Evolutionary conservation across 1,284 basidiomycete species (phyloP).

Genomic region (Ustilago lituana): DNA sequence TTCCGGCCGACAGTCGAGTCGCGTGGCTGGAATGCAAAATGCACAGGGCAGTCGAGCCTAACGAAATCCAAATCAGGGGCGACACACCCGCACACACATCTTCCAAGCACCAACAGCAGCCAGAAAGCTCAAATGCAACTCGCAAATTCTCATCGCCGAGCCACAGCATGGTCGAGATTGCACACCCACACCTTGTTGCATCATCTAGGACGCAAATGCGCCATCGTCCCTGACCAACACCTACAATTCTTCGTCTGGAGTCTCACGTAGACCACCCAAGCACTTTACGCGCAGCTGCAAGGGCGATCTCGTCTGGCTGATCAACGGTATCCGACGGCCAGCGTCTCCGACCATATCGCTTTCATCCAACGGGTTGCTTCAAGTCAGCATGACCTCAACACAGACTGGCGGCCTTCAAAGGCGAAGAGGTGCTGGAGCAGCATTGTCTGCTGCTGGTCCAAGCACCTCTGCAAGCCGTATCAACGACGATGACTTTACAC

Average conservation of each 20-base stretch:
- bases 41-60: constrained; percentile 20
- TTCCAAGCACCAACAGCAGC: constrained; percentile 3
- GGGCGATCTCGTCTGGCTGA: background rate
- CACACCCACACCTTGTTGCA: background rate
- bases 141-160: background rate
- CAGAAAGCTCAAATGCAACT: constrained; percentile 6
- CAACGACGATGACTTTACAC: constrained; percentile 31
- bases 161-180: background rate
- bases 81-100: constrained; percentile 1
- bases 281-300: too few relatives aligned
- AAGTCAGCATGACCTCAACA: constrained; percentile 30
- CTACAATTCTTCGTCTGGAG: too few relatives aligned
- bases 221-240: too few relatives aligned
- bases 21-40: constrained; percentile 6
- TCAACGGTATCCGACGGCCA: too few relatives aligned
- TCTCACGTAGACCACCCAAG: too few relatives aligned
- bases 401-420: constrained; percentile 41
- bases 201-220: too few relatives aligned
- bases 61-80: too few relatives aligned
- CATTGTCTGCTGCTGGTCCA: constrained; percentile 23
- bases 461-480: constrained; percentile 31
- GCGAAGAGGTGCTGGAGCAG: constrained; percentile 32
- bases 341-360: too few relatives aligned
- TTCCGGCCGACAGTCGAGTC: constrained; percentile 26
- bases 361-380: too few relatives aligned